Conservation (phyloP, 805 yeast genomes). For the Cyberlindnera misumaiensis region DNA sequence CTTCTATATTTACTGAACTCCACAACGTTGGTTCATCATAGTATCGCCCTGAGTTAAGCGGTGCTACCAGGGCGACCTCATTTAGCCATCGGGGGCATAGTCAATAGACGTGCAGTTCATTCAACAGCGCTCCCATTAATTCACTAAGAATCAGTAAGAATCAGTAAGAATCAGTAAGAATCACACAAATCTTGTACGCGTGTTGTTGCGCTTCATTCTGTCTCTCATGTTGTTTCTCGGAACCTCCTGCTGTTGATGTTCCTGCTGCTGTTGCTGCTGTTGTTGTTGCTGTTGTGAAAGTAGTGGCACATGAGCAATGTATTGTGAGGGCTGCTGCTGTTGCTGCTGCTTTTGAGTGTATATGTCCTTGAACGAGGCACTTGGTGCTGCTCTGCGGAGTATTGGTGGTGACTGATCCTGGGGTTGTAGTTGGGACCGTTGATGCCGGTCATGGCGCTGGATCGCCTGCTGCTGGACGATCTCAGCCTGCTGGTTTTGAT, state of each 20-base stretch:
- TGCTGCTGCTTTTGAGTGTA: conserved; percentile 6
- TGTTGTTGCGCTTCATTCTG: conserved; percentile 21
- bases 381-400: conserved; percentile 8
- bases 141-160: no score
- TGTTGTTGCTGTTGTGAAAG: conserved; percentile 3
- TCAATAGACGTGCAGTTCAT: no score
- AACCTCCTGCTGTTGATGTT: background rate
- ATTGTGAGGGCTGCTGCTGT: background rate
- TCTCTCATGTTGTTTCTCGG: conserved; percentile 14
- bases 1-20: no score
- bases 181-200: conserved; percentile 15
- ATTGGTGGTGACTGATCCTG: conserved; percentile 1
- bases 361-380: conserved; percentile 15
- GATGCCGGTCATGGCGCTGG: conserved; percentile 3
- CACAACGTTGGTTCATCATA: no score
- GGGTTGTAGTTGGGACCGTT: conserved; percentile 3
- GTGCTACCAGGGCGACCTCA: no score
- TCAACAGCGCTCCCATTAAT: no score
- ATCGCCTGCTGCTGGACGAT: conserved; percentile 1
- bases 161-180: no score
- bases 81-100: no score
- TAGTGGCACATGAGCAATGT: background rate
- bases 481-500: conserved; percentile 6
- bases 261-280: background rate
- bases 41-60: no score